These are phyloP conservation scores for Wickerhamiella kurtzmanii DNA, from an alignment of 805 yeast species.

Conservation along the genomic window DNA sequence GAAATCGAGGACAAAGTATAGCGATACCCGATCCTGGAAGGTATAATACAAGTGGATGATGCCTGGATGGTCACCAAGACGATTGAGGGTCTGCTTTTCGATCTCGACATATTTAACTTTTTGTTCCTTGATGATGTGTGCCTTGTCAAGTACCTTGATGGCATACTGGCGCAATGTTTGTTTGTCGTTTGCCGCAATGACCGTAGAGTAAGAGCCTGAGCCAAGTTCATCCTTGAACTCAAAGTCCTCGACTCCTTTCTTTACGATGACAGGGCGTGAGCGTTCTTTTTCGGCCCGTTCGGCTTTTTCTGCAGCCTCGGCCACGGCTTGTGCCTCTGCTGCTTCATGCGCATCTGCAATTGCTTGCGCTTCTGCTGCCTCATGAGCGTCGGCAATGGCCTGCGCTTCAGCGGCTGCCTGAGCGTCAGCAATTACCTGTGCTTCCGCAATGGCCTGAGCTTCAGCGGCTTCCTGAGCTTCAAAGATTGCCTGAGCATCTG, in stretches of 20 bases:
- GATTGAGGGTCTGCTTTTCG: slow-evolving; percentile 78
- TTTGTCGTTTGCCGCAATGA: slow-evolving; percentile 69
- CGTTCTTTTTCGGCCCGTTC: too few relatives aligned
- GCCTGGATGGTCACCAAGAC: slow-evolving; percentile 88
- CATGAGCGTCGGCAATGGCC: not conserved
- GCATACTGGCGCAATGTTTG: slow-evolving; percentile 71
- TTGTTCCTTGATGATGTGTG: slow-evolving; percentile 86
- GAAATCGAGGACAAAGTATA: slow-evolving; percentile 85
- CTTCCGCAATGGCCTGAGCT: too few relatives aligned
- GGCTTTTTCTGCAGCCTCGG: not conserved
- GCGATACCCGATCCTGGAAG: slow-evolving; percentile 77
- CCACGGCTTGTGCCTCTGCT: not conserved
- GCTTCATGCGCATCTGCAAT: not conserved
- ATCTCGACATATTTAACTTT: slow-evolving; percentile 93
- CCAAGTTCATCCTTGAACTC: slow-evolving; percentile 81
- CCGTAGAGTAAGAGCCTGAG: slow-evolving; percentile 93
- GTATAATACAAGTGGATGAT: slow-evolving; percentile 84
- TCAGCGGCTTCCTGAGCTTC: too few relatives aligned
- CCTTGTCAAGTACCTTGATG: slow-evolving; percentile 77
- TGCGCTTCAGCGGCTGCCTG: too few relatives aligned
- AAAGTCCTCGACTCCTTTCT: slow-evolving; percentile 62
- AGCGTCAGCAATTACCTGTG: too few relatives aligned
- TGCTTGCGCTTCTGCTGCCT: not conserved
- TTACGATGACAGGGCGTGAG: slow-evolving; percentile 27
- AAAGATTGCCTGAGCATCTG: too few relatives aligned